Evolutionary conservation across 2,329 filamentous ascomycete genomes (phyloP).

Genomic region (Penicillium griseofulvum): DNA sequence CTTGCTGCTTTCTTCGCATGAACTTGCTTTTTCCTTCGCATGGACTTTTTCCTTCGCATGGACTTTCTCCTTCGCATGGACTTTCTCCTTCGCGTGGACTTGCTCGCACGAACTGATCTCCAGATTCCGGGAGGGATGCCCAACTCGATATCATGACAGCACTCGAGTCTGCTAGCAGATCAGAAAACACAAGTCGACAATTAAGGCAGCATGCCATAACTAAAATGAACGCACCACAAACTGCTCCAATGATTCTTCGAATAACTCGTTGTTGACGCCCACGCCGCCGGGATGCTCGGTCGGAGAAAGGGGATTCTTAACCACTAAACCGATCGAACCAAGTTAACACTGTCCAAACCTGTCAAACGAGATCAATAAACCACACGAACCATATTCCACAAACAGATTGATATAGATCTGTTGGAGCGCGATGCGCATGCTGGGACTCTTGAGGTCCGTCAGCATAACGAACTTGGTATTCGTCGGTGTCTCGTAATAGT

Average conservation of each 20-base stretch:
- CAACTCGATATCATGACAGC: conserved; percentile 24
- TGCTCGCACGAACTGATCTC: not conserved
- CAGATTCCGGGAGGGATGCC: not conserved
- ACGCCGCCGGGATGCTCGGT: conserved; percentile 60
- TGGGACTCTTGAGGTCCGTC: conserved; percentile 83
- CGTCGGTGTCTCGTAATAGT: conserved; percentile 97
- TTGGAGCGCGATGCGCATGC: conserved; percentile 90
- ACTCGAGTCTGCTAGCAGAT: conserved; percentile 32
- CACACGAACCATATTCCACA: conserved; percentile 76
- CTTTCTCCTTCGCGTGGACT: not conserved
- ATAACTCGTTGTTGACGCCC: conserved; percentile 64
- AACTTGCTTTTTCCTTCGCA: not conserved
- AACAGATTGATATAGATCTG: conserved; percentile 99
- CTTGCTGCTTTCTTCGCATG: not conserved
- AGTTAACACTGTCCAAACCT: conserved; percentile 6
- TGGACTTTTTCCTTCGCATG: not conserved
- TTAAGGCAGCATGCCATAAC: not conserved
- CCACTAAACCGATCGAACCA: conserved; percentile 42
- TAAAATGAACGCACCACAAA: conserved; percentile 45
- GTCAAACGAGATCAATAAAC: not conserved
- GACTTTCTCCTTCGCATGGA: not conserved
- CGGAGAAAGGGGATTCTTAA: conserved; percentile 63
- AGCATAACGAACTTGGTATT: conserved; percentile 96
- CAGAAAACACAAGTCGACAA: conserved; percentile 20
- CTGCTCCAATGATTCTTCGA: conserved; percentile 57